Evolutionary conservation across 1,139 yeast genomes (phyloP), one percentile per base, ranked within the genome.

Genomic region (Pichia sp.): DNA sequence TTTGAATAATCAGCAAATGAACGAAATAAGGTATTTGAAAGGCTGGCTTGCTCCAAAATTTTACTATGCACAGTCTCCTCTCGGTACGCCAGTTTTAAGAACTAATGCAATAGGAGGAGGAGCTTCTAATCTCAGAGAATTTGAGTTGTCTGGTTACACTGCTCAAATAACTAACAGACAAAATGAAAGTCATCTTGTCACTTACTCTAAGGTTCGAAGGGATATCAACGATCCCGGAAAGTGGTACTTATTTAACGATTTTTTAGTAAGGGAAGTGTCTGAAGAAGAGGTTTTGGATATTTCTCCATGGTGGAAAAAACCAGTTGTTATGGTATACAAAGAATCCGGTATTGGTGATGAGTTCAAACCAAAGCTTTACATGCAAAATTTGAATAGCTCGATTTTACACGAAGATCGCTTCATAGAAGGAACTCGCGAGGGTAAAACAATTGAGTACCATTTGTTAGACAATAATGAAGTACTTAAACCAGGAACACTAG

Each of bases 201-300:
- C 89, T 0, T 80, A 77, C 34, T 58, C 62, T 9, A 61, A 60
- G 47, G 60, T 67, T 9, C 52, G 51, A 16, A 50, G 54, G 21
- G 59, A 52, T 39, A 16, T 39, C 4, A 53, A 54, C 2, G 62
- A 62, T 3, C 28, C 48, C 10, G 56, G 61, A 31, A 74, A 74
- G 51, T 95, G 99, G 99, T 81, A 77, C 60, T 68, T 95, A 62
- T 90, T 95, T 67, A 95, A 95, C 64, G 98, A 95, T 67, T 95
- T 91, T 68, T 72, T 93, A 60, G 98, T 90, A n/a, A 79, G 82
- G 66, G 84, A 83, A 23, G 76, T 95, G 1, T 75, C 85, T 0
- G 87, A 84, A 58, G 73, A 72, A 23, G 90, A 85, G 49, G 90
- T 84, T 47, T 74, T 89, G 51, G 80, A 89, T 63, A 72, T 90